Base-by-base conservation (phyloP, 2,329 filamentous ascomycete species). In the Neopestalotiopsis clavispora region DNA sequence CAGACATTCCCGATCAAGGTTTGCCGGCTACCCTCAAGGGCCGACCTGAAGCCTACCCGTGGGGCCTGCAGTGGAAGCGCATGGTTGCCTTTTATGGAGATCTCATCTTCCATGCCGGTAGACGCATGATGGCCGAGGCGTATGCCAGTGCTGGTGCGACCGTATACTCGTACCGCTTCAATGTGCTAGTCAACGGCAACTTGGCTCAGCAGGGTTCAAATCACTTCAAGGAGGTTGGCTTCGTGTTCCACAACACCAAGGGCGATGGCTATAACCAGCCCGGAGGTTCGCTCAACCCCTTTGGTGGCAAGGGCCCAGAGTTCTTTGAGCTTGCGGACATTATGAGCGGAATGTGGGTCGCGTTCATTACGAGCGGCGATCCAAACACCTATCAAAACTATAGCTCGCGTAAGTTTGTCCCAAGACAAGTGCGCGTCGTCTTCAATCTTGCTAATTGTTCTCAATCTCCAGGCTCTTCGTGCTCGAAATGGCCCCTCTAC, bases 271-370 rank as follows among this genome's bases (percentile, higher is more conserved):
- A 85, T 67, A 74, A 79, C 67, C 83, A 0, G 81, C 84, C 0
- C 78, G 74, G 70, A 1, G 71, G 64, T 0, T 28, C 30, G 57
- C n/a, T 14, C 4, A 40, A 62, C 32, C 83, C 83, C 0, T 82
- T 85, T 56, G 79, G 71, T 28, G 78, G 78, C 64, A 78, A 81
- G 73, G 81, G 84, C 0, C 73, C 81, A 62, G 80, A 79, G 1
- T 85, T 81, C 69, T 68, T 78, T 7, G 72, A 78, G 4, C 76
- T 88, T 20, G 82, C 84, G 13, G 75, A 81, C 58, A 74, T 84
- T 71, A 87, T 88, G 83, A 80, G 80, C 59, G 77, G 80, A 62
- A 84, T 84, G 80, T 88, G 86, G 86, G 81, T 84, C 23, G 80
- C 79, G 3, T 89, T 88, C 70, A 80, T 86, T 64, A 77, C 81